Percentiles rank a stretch among this genome's conserved stretches.
Conservation (phyloP, 2,329 filamentous ascomycete genomes). For the Fusarium annulatum region DNA sequence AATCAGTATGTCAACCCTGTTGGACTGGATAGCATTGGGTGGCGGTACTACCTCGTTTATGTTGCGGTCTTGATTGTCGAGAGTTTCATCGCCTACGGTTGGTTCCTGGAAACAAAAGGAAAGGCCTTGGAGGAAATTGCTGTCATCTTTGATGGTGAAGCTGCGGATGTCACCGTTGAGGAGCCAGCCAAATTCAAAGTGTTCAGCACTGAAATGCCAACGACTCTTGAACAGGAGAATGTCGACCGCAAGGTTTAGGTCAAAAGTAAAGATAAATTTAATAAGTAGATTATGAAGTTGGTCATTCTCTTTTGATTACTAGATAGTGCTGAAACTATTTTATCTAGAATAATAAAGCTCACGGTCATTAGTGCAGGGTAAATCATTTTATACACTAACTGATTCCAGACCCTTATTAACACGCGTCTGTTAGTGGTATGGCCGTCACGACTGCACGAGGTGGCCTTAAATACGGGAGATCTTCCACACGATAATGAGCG, state of each 20-base stretch:
- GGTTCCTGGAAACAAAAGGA: slow-evolving; percentile 64
- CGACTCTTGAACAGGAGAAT: background rate
- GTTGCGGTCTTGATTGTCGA: slow-evolving; percentile 59
- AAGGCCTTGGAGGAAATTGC: slow-evolving; percentile 66
- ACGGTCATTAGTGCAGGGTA: no score
- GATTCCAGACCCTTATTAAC: no score
- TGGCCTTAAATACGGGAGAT: no score
- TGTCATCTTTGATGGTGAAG: slow-evolving; percentile 56
- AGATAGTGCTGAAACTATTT: no score
- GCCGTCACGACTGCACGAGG: no score
- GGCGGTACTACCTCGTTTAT: slow-evolving; percentile 69
- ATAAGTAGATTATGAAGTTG: no score
- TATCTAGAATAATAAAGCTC: no score
- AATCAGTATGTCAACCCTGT: slow-evolving; percentile 61
- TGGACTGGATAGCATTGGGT: slow-evolving; percentile 60
- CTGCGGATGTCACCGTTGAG: slow-evolving; percentile 7
- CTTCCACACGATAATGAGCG: no score
- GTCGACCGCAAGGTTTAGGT: slow-evolving; percentile 2
- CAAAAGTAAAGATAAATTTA: no score
- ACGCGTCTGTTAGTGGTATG: no score
- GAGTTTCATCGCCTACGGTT: slow-evolving; percentile 55
- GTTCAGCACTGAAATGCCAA: background rate
- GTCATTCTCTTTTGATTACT: no score
- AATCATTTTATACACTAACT: no score
- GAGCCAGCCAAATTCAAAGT: background rate